Evolutionary conservation across 805 yeast genomes (phyloP).

Genomic region (Suhomyces emberorum): DNA sequence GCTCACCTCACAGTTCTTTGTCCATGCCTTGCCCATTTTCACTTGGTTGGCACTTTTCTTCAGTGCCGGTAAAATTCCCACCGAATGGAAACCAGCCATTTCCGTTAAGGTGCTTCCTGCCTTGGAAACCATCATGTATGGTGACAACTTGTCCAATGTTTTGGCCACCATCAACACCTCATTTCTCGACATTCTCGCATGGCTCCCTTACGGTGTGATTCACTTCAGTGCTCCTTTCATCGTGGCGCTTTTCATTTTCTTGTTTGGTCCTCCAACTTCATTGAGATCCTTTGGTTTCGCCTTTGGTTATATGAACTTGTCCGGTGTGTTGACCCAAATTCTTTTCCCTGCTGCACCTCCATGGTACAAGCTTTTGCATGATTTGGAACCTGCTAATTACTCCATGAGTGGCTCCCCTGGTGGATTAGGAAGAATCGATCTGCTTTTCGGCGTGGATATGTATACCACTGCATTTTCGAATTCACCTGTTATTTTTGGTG

Average conservation of each 20-base stretch:
- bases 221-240: conserved; percentile 92
- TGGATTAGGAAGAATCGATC: conserved; percentile 86
- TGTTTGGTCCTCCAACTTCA: conserved; percentile 90
- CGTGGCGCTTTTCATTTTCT: conserved; percentile 69
- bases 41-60: conserved; percentile 85
- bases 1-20: conserved; percentile 76
- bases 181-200: conserved; percentile 77
- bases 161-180: conserved; percentile 69
- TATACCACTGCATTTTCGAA: conserved; percentile 80
- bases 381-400: conserved; percentile 86
- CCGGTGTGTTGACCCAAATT: conserved; percentile 81
- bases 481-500: conserved; percentile 93
- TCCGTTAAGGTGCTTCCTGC: conserved; percentile 87
- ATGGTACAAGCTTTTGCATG: conserved; percentile 86
- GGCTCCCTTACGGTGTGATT: conserved; percentile 91
- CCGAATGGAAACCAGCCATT: conserved; percentile 79
- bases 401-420: conserved; percentile 94
- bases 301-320: conserved; percentile 89
- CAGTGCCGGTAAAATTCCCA: conserved; percentile 70
- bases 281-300: conserved; percentile 84
- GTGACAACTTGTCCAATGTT: conserved; percentile 82
- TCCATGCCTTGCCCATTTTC: conserved; percentile 77
- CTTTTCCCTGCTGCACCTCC: conserved; percentile 95
- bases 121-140: conserved; percentile 85
- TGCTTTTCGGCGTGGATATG: conserved; percentile 71